A percentile compares a stretch with the other conserved stretches of the same genome.
Evolutionary conservation across 2,329 filamentous ascomycete genomes (phyloP).

Genomic region (Cryphonectria radicalis): DNA sequence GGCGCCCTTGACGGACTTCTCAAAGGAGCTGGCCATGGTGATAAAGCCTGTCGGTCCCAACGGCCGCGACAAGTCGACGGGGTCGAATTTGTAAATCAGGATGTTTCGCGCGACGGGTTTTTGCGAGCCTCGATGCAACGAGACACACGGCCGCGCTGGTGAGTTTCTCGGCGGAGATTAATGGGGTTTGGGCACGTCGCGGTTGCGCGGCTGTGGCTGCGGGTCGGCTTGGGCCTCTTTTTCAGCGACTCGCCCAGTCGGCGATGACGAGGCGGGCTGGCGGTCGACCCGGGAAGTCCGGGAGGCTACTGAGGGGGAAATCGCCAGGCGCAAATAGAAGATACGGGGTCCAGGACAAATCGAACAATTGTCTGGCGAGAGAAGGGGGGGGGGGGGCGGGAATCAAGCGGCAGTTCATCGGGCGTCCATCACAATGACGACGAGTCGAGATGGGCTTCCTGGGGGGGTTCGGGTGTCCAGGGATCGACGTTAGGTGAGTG

Average conservation of each 20-base stretch:
- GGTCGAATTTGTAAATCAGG: not conserved
- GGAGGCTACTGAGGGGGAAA: not conserved
- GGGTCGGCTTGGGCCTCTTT: not conserved
- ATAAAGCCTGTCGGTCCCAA: not conserved
- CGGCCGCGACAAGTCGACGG: not conserved
- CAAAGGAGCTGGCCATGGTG: constrained; percentile 83
- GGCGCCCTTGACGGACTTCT: constrained; percentile 98
- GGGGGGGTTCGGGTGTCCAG: not conserved
- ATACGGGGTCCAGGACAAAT: not conserved
- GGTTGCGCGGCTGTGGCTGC: not conserved
- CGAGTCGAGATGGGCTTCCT: not conserved
- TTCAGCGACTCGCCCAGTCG: constrained; percentile 5
- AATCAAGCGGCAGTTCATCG: constrained; percentile 22
- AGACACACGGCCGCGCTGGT: not conserved
- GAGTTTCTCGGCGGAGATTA: constrained; percentile 6
- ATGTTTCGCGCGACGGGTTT: not conserved
- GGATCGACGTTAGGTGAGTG: not conserved
- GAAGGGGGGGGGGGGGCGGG: no score
- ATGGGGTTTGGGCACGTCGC: constrained; percentile 3
- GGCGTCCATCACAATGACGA: constrained; percentile 26
- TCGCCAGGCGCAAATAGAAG: constrained; percentile 23
- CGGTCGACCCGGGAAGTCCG: not conserved
- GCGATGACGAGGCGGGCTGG: constrained; percentile 9
- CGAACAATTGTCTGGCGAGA: not conserved
- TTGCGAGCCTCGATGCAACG: constrained; percentile 9